Conservation (phyloP, 495 filamentous ascomycete genomes). For the Symbiotaphrina buchneri region DNA sequence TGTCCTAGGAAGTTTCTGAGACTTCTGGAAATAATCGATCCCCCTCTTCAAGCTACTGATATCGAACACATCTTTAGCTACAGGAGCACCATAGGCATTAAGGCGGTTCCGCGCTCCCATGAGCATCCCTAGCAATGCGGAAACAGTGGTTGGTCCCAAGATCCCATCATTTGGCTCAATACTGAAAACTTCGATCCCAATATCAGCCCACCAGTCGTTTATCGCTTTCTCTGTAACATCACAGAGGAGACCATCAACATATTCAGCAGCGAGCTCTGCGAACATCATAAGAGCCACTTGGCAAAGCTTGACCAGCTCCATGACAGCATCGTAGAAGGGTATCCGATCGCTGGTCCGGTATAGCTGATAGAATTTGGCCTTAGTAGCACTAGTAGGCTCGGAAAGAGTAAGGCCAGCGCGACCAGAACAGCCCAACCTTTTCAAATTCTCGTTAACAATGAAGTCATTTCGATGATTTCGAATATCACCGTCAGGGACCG, state of each 20-base stretch:
- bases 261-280: constrained; percentile 66
- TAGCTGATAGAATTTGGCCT: constrained; percentile 79
- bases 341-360: constrained; percentile 74
- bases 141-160: constrained; percentile 78
- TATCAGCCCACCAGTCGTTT: constrained; percentile 89
- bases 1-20: constrained; percentile 56
- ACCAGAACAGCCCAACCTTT: constrained; percentile 78
- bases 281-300: constrained; percentile 78
- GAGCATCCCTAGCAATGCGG: constrained; percentile 67
- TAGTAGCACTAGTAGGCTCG: constrained; percentile 51
- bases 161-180: constrained; percentile 82
- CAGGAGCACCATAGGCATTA: constrained; percentile 57
- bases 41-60: constrained; percentile 58
- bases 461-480: constrained; percentile 63
- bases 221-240: constrained; percentile 82
- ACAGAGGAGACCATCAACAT: constrained; percentile 80
- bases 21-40: constrained; percentile 73
- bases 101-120: constrained; percentile 79
- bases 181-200: constrained; percentile 76
- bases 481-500: constrained; percentile 71
- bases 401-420: constrained; percentile 64
- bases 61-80: constrained; percentile 85
- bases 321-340: constrained; percentile 48
- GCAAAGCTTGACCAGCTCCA: constrained; percentile 81
- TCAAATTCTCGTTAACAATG: constrained; percentile 87